Evolutionary conservation across 768 basidiomycete species (phyloP).

Genomic region (Xerocomus potaroensis): DNA sequence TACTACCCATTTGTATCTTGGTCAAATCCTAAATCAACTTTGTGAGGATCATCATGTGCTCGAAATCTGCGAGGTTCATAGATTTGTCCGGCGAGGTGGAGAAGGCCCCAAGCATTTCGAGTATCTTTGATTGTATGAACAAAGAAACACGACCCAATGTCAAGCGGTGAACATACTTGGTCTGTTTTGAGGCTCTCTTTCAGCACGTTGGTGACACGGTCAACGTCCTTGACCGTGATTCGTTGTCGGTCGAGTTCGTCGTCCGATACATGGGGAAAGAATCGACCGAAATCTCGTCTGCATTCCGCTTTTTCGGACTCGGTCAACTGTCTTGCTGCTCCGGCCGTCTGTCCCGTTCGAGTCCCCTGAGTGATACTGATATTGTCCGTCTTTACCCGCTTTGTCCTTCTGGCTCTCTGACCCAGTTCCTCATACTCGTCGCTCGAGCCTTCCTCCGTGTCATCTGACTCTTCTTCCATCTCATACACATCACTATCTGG

Average conservation of each 20-base stretch:
- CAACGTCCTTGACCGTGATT: conserved; percentile 66
- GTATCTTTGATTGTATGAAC: conserved; percentile 44
- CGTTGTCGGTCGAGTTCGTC: conserved; percentile 45
- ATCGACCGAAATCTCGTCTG: conserved; percentile 61
- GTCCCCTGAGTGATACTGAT: conserved; percentile 4
- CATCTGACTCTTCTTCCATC: conserved; percentile 21
- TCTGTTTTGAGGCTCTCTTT: conserved; percentile 70
- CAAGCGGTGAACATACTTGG: conserved; percentile 46
- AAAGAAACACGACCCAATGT: not conserved
- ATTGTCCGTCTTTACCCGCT: conserved; percentile 2
- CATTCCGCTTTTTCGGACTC: conserved; percentile 50
- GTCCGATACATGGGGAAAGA: conserved; percentile 59
- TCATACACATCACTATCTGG: conserved; percentile 30
- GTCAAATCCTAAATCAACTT: conserved; percentile 25
- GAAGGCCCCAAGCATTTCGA: conserved; percentile 78
- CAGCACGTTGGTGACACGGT: conserved; percentile 53
- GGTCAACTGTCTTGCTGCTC: conserved; percentile 33
- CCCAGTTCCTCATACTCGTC: conserved; percentile 30
- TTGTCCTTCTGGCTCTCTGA: conserved; percentile 1
- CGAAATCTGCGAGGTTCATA: conserved; percentile 65
- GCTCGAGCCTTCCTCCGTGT: conserved; percentile 23
- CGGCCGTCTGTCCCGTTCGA: not conserved
- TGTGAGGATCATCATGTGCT: conserved; percentile 66
- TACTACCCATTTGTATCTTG: conserved; percentile 3
- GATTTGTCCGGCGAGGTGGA: conserved; percentile 67